phyloP scores from a whole-genome alignment of 2,329 filamentous ascomycete species.

The Aureobasidium lini region DNA sequence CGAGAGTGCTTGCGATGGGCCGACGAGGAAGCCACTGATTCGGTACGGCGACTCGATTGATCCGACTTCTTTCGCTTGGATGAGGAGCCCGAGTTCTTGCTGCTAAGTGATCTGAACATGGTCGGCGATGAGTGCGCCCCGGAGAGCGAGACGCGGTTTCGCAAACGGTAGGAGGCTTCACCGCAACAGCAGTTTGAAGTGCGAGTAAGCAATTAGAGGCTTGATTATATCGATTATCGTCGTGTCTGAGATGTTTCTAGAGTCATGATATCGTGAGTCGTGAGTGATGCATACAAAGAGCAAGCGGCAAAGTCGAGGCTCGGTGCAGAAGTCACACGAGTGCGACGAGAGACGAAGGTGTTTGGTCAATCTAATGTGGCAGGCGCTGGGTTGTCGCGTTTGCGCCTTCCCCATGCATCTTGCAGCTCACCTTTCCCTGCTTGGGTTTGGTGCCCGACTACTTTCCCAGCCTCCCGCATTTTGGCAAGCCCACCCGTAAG shows the following conservation, averaged over 20 bases:
- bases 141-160: neutral
- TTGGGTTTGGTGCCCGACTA: conserved; percentile 10
- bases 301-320: neutral
- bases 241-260: neutral
- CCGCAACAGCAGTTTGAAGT: neutral
- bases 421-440: conserved; percentile 6
- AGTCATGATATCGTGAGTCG: conserved; percentile 8
- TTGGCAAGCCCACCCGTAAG: conserved; percentile 8
- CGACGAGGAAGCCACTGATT: conserved; percentile 30
- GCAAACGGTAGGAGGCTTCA: neutral
- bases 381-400: conserved; percentile 3
- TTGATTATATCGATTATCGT: neutral
- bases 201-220: neutral
- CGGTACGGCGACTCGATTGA: conserved; percentile 24
- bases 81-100: conserved; percentile 24
- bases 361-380: conserved; percentile 9
- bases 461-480: conserved; percentile 10
- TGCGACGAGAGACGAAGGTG: conserved; percentile 2
- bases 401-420: conserved; percentile 7
- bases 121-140: neutral
- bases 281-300: neutral
- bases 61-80: conserved; percentile 23
- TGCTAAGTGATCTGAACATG: conserved; percentile 16
- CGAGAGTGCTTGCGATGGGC: conserved; percentile 27
- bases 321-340: neutral